Conservation (phyloP, 306 rosid genomes). For the Arachis stenosperma region DNA sequence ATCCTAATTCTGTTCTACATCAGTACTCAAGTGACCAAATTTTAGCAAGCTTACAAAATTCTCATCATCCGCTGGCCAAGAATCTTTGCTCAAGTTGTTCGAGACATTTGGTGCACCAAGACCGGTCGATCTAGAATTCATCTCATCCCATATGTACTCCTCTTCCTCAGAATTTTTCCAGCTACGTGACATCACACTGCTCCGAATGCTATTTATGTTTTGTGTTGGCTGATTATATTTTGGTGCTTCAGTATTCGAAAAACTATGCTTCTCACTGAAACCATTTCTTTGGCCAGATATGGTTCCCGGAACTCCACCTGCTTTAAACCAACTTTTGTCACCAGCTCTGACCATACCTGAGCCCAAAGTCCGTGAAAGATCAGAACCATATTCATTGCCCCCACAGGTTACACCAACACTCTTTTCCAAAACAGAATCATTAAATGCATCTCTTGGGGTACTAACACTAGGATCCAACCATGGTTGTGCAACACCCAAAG, state of each 20-base stretch:
- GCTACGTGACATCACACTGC: constrained; percentile 57
- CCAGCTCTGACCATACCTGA: constrained; percentile 49
- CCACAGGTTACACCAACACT: constrained; percentile 50
- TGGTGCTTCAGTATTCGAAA: constrained; percentile 52
- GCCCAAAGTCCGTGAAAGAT: constrained; percentile 55
- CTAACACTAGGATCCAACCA: constrained; percentile 56
- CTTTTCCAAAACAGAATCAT: constrained; percentile 64
- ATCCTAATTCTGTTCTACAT: constrained; percentile 5
- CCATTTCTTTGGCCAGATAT: constrained; percentile 72
- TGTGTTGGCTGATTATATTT: constrained; percentile 53
- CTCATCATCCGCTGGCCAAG: constrained; percentile 70
- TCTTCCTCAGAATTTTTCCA: constrained; percentile 96
- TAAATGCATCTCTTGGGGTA: constrained; percentile 48
- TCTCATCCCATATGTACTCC: constrained; percentile 85
- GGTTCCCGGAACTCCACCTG: constrained; percentile 53
- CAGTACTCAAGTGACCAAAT: constrained; percentile 7
- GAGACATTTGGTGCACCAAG: constrained; percentile 47
- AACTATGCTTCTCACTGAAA: constrained; percentile 53
- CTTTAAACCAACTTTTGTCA: constrained; percentile 60
- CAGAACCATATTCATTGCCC: constrained; percentile 59
- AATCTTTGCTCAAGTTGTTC: constrained; percentile 48
- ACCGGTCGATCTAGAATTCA: constrained; percentile 59
- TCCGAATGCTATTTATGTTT: constrained; percentile 43
- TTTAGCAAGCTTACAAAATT: constrained; percentile 60
- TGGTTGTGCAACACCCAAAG: constrained; percentile 51